These are phyloP conservation scores for Firmiana major DNA, from an alignment of 345 rosid species.

Conservation along the genomic window DNA sequence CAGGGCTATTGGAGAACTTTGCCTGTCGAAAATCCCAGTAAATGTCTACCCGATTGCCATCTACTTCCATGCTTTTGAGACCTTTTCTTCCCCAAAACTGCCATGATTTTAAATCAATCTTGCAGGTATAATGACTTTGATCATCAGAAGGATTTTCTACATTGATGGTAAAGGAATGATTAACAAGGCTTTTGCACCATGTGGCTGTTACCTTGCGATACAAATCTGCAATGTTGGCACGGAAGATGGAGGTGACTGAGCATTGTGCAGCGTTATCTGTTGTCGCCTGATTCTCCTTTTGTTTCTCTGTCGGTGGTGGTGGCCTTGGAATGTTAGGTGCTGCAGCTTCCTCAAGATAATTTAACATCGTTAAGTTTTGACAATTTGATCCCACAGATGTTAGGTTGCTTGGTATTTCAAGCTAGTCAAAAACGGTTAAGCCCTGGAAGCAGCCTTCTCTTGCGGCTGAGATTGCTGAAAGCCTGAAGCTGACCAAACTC, in stretches of 20 bases:
- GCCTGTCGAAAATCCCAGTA: conserved; percentile 74
- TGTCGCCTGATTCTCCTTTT: conserved; percentile 18
- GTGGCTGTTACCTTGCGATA: conserved; percentile 41
- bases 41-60: conserved; percentile 39
- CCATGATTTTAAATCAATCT: conserved; percentile 59
- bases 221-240: conserved; percentile 37
- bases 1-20: conserved; percentile 55
- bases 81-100: conserved; percentile 75
- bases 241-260: conserved; percentile 45
- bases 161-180: conserved; percentile 45
- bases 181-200: conserved; percentile 46
- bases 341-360: conserved; percentile 12
- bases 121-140: conserved; percentile 36
- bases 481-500: neutral
- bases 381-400: neutral
- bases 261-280: conserved; percentile 23
- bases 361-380: conserved; percentile 9
- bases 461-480: neutral
- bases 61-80: conserved; percentile 54
- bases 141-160: conserved; percentile 41
- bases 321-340: conserved; percentile 17
- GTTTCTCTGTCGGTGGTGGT: conserved; percentile 16
- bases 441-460: neutral
- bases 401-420: conserved; percentile 2
- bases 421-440: neutral